Base-by-base conservation (phyloP, 139 green algal species). In the Auxenochlorella pyrenoidosa region DNA sequence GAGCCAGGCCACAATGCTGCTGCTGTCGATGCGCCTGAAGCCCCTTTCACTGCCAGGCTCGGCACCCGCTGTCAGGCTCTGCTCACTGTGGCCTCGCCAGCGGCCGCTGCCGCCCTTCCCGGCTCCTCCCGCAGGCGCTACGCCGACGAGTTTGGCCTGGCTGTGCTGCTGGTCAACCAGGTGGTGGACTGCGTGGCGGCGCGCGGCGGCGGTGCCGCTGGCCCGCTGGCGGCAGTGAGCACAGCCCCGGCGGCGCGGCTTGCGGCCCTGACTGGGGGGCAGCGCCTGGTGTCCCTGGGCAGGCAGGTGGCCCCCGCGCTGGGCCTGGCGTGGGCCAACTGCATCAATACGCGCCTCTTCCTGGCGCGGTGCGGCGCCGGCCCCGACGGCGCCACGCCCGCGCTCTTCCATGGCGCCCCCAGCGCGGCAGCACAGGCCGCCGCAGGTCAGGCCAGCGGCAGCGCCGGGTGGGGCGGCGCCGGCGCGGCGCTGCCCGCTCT, bases 251-350 rank as follows among this genome's bases (percentile, higher is more conserved):
- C 78, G 28, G 44, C 76, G 18, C n/a, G 36, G 26, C 78, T 80
- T 16, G 59, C 71, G n/a, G 72, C 71, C 32, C 87, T 89, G 36
- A 91, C 87, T 44, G 88, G 58, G 28, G 91, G 90, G 44, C 66
- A 91, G 71, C 30, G 30, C 41, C 90, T 96, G 36, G 21, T 84
- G 38, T 91, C 91, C 24, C 91, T 87, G 0, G 95, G 94, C 0
- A 82, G 94, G 16, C 80, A 88, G 4, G 90, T 97, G 65, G 59
- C 94, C 59, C 95, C 95, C 10, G 92, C 95, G 0, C 88, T 97
- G 44, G 95, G 95, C 19, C 88, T 98, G 71, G 91, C 93, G 5
- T 97, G 95, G 95, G 85, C 94, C 22, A 95, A 95, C 91, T 97
- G 95, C 88, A 87, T 97, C 38, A 95, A 92, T 79, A 88, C 71